A percentile compares a stretch with the other conserved stretches of the same genome.
Evolutionary conservation across 176 grass and related monocot genomes (phyloP).

Genomic region (Bonia amplexicaulis): DNA sequence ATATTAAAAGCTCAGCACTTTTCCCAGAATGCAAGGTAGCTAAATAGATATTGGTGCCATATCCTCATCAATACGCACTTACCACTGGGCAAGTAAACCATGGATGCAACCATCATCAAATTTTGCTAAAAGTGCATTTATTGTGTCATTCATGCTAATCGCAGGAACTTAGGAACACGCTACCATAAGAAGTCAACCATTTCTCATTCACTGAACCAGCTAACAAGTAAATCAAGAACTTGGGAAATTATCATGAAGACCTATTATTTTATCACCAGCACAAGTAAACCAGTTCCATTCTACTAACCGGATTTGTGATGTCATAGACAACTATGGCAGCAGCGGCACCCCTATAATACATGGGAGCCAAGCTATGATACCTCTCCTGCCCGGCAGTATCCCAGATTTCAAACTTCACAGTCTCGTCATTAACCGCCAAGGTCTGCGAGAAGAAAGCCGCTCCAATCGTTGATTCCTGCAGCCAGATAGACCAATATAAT

Average conservation of each 20-base stretch:
- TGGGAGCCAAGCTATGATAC: conserved; percentile 94
- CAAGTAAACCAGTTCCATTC: conserved; percentile 5
- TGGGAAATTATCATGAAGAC: not conserved
- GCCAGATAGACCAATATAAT: not conserved
- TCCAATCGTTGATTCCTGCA: conserved; percentile 93
- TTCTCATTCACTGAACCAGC: not conserved
- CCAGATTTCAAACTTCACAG: conserved; percentile 99
- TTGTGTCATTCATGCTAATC: not conserved
- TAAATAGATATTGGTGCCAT: not conserved
- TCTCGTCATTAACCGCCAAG: conserved; percentile 76
- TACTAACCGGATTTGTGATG: conserved; percentile 79
- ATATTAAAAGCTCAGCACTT: not conserved
- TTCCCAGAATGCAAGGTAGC: not conserved
- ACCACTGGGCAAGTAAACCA: not conserved
- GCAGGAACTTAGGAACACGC: not conserved
- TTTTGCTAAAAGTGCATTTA: conserved; percentile 25
- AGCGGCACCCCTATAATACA: conserved; percentile 95
- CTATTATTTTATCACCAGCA: not conserved
- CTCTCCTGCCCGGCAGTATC: conserved; percentile 98
- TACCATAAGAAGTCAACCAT: conserved; percentile 1
- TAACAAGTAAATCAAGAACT: not conserved
- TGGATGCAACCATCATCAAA: conserved; percentile 6
- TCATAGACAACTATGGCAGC: conserved; percentile 92
- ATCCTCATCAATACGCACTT: not conserved
- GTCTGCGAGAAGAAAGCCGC: conserved; percentile 95